Conservation (phyloP, 352 stramenopile genomes). For the Phytophthora colocasiae region DNA sequence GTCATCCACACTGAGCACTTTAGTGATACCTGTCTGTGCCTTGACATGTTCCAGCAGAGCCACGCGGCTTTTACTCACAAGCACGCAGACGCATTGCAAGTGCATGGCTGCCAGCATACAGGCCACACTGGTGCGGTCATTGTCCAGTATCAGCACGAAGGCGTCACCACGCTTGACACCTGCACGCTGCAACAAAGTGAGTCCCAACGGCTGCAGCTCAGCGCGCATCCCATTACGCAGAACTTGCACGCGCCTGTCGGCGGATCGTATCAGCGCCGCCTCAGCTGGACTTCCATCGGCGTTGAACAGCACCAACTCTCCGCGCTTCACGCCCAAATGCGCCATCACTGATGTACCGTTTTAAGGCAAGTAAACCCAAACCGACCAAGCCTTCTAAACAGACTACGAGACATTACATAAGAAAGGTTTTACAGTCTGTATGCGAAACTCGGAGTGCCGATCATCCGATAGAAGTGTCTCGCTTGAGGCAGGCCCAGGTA, state of each 20-base stretch:
- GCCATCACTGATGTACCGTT: constrained; percentile 31
- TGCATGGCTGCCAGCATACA: constrained; percentile 79
- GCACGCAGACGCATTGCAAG: constrained; percentile 58
- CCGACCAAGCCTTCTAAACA: too few species aligned
- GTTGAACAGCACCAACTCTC: constrained; percentile 61
- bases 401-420: too few species aligned
- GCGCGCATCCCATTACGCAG: constrained; percentile 51
- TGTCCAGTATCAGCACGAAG: constrained; percentile 81
- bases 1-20: constrained; percentile 63
- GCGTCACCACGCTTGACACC: constrained; percentile 44
- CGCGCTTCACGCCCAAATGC: constrained; percentile 68
- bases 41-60: constrained; percentile 58
- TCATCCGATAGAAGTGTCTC: background rate
- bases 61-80: constrained; percentile 59
- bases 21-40: constrained; percentile 65
- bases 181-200: constrained; percentile 44
- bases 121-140: constrained; percentile 74
- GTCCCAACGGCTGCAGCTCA: constrained; percentile 56
- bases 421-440: too few species aligned
- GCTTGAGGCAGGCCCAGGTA: background rate
- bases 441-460: too few species aligned
- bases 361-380: constrained; percentile 1
- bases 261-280: constrained; percentile 7
- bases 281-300: constrained; percentile 15
- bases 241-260: constrained; percentile 38